These are phyloP conservation scores for Fusarium abutilonis DNA, from an alignment of 2,329 filamentous ascomycete genomes.

Conservation along the genomic window DNA sequence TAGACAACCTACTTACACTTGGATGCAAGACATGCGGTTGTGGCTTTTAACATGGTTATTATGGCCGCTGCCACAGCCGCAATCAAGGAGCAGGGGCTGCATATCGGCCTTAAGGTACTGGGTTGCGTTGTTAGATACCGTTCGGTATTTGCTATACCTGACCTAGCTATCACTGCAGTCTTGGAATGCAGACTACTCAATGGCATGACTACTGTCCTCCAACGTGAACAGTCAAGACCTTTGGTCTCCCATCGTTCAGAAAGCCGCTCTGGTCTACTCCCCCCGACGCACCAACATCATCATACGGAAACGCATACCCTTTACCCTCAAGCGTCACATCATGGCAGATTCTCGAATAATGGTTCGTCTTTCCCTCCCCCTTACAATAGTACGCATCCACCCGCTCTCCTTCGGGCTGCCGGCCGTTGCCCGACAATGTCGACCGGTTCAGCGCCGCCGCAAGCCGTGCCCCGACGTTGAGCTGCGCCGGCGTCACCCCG, in stretches of 20 bases:
- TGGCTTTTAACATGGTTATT: no score
- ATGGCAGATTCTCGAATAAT: slow-evolving; percentile 74
- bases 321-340: slow-evolving; percentile 65
- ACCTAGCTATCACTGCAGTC: no score
- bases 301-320: slow-evolving; percentile 78
- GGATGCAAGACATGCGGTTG: no score
- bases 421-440: slow-evolving; percentile 66
- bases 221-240: slow-evolving; percentile 65
- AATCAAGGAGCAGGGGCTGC: no score
- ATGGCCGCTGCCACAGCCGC: no score
- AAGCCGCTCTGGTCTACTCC: slow-evolving; percentile 70
- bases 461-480: slow-evolving; percentile 76
- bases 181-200: background rate
- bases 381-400: slow-evolving; percentile 61
- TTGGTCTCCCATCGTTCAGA: slow-evolving; percentile 65
- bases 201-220: slow-evolving; percentile 50
- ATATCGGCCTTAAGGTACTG: no score
- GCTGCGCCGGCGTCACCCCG: slow-evolving; percentile 57
- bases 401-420: slow-evolving; percentile 63
- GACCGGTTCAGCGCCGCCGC: slow-evolving; percentile 80
- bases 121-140: no score
- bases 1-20: no score
- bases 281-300: slow-evolving; percentile 69
- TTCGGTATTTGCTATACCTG: no score
- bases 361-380: slow-evolving; percentile 64